Percentiles rank a stretch among this genome's conserved stretches.
These are phyloP conservation scores for Cryptococcus neoformans DNA, from an alignment of 1,284 basidiomycete species.

Conservation along the genomic window DNA sequence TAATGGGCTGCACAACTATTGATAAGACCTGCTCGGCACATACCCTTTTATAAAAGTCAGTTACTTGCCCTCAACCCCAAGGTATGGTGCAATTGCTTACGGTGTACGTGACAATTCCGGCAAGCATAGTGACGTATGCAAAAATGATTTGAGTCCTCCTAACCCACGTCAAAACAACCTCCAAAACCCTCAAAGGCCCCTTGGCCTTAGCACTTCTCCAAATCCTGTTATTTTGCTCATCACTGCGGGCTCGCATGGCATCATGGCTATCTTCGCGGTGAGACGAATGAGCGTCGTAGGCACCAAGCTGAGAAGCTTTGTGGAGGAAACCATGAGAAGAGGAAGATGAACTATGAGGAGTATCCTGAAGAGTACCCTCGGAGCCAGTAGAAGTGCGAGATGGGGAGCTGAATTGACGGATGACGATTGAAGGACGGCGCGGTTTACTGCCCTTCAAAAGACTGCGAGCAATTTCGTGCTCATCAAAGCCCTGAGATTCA, in stretches of 20 bases:
- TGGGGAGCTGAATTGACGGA: slow-evolving; percentile 44
- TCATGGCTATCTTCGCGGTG: slow-evolving; percentile 8
- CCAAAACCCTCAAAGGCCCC: slow-evolving; percentile 12
- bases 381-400: slow-evolving; percentile 54
- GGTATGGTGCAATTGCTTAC: slow-evolving; percentile 14
- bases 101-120: slow-evolving; percentile 34
- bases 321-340: slow-evolving; percentile 1
- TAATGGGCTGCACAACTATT: slow-evolving; percentile 88
- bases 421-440: slow-evolving; percentile 8
- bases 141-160: slow-evolving; percentile 37
- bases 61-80: background rate
- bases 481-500: background rate
- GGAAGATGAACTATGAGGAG: slow-evolving; percentile 28
- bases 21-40: slow-evolving; percentile 55
- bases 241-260: background rate
- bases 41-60: slow-evolving; percentile 20
- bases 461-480: slow-evolving; percentile 6
- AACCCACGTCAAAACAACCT: slow-evolving; percentile 33
- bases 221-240: slow-evolving; percentile 3
- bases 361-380: slow-evolving; percentile 63
- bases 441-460: slow-evolving; percentile 8
- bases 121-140: slow-evolving; percentile 37
- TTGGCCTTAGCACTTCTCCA: slow-evolving; percentile 6
- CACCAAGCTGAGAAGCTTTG: slow-evolving; percentile 14
- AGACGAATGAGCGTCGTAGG: slow-evolving; percentile 23